Conservation (phyloP, 352 stramenopile genomes). For the Phytophthora citricola region DNA sequence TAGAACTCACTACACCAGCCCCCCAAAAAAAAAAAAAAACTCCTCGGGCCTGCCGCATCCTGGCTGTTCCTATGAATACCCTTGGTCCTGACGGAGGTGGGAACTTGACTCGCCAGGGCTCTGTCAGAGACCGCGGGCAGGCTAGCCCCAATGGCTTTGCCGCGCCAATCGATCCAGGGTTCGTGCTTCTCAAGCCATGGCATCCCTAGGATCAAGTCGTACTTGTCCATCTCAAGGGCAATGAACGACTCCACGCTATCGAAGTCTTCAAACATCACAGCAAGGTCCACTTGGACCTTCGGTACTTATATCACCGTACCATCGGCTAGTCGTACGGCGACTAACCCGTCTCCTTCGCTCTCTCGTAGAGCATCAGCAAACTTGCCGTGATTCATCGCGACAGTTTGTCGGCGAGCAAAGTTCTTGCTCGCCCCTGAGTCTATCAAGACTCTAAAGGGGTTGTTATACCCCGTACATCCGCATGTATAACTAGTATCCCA, state of each 20-base stretch:
- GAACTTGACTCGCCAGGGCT: constrained; percentile 17
- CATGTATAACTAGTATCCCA: constrained; percentile 15
- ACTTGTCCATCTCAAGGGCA: constrained; percentile 21
- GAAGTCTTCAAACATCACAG: background rate
- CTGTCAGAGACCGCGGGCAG: constrained; percentile 1
- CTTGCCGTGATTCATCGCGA: constrained; percentile 8
- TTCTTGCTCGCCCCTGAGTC: constrained; percentile 18
- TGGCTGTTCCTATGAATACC: too few relatives aligned
- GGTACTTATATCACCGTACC: constrained; percentile 1
- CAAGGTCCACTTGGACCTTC: constrained; percentile 11
- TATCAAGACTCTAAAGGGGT: constrained; percentile 19
- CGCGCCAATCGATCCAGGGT: constrained; percentile 6
- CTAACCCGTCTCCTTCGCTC: constrained; percentile 4
- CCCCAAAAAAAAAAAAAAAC: too few relatives aligned
- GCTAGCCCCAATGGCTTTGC: constrained; percentile 10
- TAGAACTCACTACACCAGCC: too few relatives aligned
- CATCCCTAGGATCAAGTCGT: constrained; percentile 33
- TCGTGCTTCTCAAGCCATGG: constrained; percentile 18
- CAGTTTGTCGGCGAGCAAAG: constrained; percentile 6
- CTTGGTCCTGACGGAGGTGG: too few relatives aligned
- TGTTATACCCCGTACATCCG: constrained; percentile 6
- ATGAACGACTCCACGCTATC: constrained; percentile 6
- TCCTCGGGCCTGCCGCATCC: too few relatives aligned
- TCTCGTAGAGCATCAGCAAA: constrained; percentile 3
- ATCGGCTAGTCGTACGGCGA: constrained; percentile 13